Base-by-base conservation (phyloP, 768 basidiomycete genomes). In the Trametes coccinea region DNA sequence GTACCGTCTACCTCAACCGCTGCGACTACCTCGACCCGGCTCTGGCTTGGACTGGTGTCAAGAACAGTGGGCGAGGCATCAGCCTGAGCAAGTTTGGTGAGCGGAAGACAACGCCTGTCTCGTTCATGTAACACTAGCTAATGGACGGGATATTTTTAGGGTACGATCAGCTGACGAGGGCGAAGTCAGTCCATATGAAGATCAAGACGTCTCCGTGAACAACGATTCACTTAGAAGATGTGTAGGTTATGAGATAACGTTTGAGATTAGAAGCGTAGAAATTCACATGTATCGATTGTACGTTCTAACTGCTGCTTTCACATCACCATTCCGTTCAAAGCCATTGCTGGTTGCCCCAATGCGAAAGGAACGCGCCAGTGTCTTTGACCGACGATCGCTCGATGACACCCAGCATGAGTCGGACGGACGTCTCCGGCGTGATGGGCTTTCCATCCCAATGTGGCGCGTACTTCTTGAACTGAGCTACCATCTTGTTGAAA, bases 1-100 rank as follows among this genome's bases (percentile, higher is more conserved):
- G 97, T 3, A 99, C 95, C 0, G 94, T 98, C 5, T 98, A 92
- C 74, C 73, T 96, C 70, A 99, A 99, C 75, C 80, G 93, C 45
- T 92, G 91, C 67, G 96, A 99, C 74, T 88, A 80, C 69, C 80
- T 97, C 27, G 97, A 99, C 70, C 96, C 97, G 2, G 93, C 95
- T 4, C 78, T 98, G 1, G 83, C 92, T 0, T 99, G 97, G 97
- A 92, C 89, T 2, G 97, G 96, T 2, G 89, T 93, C 49, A 98
- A 98, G 79, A 78, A 97, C 68, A 94, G 90, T 56, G 97, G 97
- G 29, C 79, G 95, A 31, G 97, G 96, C 1, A 79, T 98, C 61
- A 95, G 92, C 69, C 76, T 98, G 67, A 93, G 92, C 72, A 88
- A 89, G 70, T 94, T 92, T 65, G 95, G 95, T 93, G 59, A 58